Evolutionary conservation across 2,329 filamentous ascomycete species (phyloP).

Genomic region (Pleomassaria siparia): DNA sequence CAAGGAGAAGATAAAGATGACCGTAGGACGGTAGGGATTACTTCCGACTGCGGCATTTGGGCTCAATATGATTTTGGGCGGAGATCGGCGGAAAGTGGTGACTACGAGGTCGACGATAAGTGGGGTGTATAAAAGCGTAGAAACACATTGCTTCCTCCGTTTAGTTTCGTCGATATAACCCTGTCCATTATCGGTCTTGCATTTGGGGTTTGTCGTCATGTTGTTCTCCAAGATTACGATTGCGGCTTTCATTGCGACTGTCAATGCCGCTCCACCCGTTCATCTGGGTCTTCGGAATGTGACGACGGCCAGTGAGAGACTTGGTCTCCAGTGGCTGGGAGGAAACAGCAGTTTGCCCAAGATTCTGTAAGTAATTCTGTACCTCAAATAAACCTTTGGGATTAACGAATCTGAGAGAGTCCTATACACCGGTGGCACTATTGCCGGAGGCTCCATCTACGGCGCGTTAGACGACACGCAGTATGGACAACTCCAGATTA

Average conservation of each 20-base stretch:
- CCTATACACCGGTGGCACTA: constrained; percentile 30
- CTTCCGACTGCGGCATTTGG: neutral
- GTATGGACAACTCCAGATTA: constrained; percentile 28
- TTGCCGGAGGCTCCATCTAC: constrained; percentile 27
- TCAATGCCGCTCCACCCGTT: constrained; percentile 6
- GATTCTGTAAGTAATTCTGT: constrained; percentile 20
- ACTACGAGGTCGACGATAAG: neutral
- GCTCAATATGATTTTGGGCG: neutral
- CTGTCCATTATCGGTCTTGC: neutral
- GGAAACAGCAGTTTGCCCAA: constrained; percentile 26
- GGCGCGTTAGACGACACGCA: constrained; percentile 33
- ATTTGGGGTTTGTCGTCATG: constrained; percentile 4
- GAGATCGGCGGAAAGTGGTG: neutral
- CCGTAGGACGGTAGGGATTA: neutral
- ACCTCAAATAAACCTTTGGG: too few relatives aligned
- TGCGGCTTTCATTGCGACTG: constrained; percentile 6
- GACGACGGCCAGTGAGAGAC: constrained; percentile 24
- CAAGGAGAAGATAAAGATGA: constrained; percentile 1
- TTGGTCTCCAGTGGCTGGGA: constrained; percentile 24
- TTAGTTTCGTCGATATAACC: too few relatives aligned
- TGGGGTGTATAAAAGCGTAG: neutral
- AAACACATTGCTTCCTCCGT: neutral
- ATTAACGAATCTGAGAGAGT: constrained; percentile 12
- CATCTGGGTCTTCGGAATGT: constrained; percentile 6
- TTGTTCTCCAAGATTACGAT: constrained; percentile 4